Evolutionary conservation across 2,329 filamentous ascomycete genomes (phyloP).

Genomic region (Bipolaris gigantea): DNA sequence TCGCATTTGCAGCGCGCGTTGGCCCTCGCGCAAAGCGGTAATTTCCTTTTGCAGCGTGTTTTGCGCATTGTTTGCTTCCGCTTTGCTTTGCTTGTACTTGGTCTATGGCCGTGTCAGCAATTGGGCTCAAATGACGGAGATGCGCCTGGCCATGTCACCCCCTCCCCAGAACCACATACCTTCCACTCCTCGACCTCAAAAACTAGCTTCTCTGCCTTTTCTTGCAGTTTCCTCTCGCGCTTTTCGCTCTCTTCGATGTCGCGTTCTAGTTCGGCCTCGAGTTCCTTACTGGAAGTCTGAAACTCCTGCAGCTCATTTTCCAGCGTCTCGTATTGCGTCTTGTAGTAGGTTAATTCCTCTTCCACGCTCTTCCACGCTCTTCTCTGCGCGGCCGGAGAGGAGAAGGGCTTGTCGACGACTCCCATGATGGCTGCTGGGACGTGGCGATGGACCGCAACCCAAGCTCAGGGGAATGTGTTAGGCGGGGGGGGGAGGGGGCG

Average conservation of each 20-base stretch:
- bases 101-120: conserved; percentile 56
- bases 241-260: conserved; percentile 96
- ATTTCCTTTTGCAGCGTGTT: conserved; percentile 92
- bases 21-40: conserved; percentile 82
- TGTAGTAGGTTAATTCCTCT: conserved; percentile 91
- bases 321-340: conserved; percentile 89
- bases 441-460: conserved; percentile 16
- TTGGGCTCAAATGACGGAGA: not conserved
- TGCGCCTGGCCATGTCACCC: not conserved
- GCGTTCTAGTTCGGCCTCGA: conserved; percentile 92
- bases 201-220: conserved; percentile 79
- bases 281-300: conserved; percentile 87
- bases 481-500: conserved; percentile 26
- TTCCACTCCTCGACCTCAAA: conserved; percentile 99
- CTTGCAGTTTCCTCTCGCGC: conserved; percentile 79
- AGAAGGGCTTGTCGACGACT: conserved; percentile 26
- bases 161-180: conserved; percentile 56
- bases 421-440: conserved; percentile 33
- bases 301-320: conserved; percentile 93
- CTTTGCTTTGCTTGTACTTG: conserved; percentile 94
- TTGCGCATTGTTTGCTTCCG: conserved; percentile 82
- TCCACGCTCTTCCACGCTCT: conserved; percentile 51
- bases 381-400: conserved; percentile 33
- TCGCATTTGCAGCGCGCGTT: conserved; percentile 77
- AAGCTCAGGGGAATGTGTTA: conserved; percentile 31